phyloP scores from a whole-genome alignment of 176 grass and related monocot genomes.

The Puccinellia tenuiflora region DNA sequence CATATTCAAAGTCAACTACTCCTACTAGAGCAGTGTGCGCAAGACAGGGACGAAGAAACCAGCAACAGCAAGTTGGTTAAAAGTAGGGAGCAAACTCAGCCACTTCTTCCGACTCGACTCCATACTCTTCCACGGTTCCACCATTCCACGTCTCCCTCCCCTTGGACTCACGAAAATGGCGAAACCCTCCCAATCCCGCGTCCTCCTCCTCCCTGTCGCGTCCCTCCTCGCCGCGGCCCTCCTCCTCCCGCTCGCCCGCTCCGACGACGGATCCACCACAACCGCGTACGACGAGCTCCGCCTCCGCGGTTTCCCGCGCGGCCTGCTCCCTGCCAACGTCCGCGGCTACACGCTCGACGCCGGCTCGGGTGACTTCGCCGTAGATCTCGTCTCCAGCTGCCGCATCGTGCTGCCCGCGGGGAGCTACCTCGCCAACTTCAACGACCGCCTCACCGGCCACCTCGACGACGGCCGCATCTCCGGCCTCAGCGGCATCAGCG shows the following conservation, averaged over 20 bases:
- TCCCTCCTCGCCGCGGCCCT: constrained; percentile 14
- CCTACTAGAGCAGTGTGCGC: not conserved
- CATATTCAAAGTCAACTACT: not conserved
- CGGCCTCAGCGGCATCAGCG: constrained; percentile 48
- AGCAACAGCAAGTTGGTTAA: not conserved
- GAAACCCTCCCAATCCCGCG: not conserved
- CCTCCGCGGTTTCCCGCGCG: constrained; percentile 39
- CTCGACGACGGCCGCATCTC: constrained; percentile 43
- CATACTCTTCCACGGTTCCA: constrained; percentile 8
- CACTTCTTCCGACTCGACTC: not conserved
- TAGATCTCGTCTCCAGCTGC: constrained; percentile 36
- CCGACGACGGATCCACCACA: not conserved
- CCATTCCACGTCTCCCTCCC: constrained; percentile 10
- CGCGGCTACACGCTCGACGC: constrained; percentile 41
- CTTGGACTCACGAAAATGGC: constrained; percentile 13
- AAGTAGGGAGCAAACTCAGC: too few relatives aligned
- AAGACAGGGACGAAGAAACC: not conserved
- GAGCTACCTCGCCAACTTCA: constrained; percentile 52
- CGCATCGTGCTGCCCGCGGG: constrained; percentile 45
- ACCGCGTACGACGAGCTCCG: constrained; percentile 53
- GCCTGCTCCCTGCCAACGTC: constrained; percentile 49
- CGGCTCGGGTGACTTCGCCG: constrained; percentile 43
- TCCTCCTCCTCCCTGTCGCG: constrained; percentile 2
- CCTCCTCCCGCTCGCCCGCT: constrained; percentile 22
- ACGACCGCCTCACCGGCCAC: constrained; percentile 35